Evolutionary conservation across 345 rosid species (phyloP).

Genomic region (Camelina sativa): DNA sequence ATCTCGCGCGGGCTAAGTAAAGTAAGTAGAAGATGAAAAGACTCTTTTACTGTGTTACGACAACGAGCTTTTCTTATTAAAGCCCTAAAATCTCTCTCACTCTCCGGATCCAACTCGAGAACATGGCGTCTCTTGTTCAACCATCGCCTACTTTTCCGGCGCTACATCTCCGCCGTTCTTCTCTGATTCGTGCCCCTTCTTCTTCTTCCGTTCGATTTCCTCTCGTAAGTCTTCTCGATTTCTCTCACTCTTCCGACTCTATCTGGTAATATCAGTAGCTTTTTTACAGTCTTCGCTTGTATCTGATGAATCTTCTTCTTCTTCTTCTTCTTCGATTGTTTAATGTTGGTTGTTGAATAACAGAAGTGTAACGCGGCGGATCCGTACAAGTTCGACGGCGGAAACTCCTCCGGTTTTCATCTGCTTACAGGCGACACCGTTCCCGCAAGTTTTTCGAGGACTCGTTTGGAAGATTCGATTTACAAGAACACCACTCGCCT

Average conservation of each 20-base stretch:
- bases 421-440: conserved; percentile 43
- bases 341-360: neutral
- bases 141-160: conserved; percentile 28
- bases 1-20: conserved; percentile 13
- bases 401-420: conserved; percentile 54
- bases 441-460: conserved; percentile 46
- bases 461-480: conserved; percentile 45
- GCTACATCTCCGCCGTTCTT: conserved; percentile 39
- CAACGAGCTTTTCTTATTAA: neutral
- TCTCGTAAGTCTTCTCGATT: conserved; percentile 30
- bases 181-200: conserved; percentile 18
- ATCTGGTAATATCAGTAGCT: neutral
- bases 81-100: conserved; percentile 34
- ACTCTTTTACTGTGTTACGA: neutral
- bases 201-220: conserved; percentile 35
- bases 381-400: conserved; percentile 62
- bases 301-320: conserved; percentile 5
- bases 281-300: neutral
- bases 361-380: conserved; percentile 73
- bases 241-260: neutral
- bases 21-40: neutral
- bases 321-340: neutral
- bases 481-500: conserved; percentile 67
- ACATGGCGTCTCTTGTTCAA: conserved; percentile 37
- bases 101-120: neutral